Percentiles rank a stretch among this genome's conserved stretches.
phyloP scores from a whole-genome alignment of 2,329 filamentous ascomycete species.

The Penicillium concentricum region DNA sequence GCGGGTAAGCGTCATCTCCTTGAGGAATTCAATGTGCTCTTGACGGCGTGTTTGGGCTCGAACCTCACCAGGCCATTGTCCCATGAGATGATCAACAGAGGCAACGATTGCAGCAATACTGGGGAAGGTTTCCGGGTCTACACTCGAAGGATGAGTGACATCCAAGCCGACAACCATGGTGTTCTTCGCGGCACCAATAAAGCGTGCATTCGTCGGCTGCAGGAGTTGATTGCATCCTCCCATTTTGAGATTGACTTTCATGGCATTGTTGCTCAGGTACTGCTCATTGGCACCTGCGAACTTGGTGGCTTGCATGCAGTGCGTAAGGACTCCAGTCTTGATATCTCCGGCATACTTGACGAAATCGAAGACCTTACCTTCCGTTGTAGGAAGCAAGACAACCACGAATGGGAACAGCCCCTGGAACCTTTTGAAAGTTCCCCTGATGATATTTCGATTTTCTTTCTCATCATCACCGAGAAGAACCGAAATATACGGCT shows the following conservation, averaged over 20 bases:
- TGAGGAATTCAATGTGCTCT: slow-evolving; percentile 68
- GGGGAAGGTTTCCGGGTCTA: slow-evolving; percentile 57
- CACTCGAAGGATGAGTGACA: slow-evolving; percentile 78
- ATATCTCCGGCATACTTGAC: slow-evolving; percentile 68
- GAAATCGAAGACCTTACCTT: slow-evolving; percentile 56
- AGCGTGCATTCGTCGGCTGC: slow-evolving; percentile 47
- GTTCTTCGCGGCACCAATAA: slow-evolving; percentile 62
- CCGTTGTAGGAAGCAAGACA: slow-evolving; percentile 51
- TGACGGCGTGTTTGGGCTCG: slow-evolving; percentile 51
- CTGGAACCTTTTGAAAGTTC: neutral
- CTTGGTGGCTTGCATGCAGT: slow-evolving; percentile 58
- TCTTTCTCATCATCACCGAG: neutral
- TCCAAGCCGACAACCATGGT: slow-evolving; percentile 83
- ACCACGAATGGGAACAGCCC: neutral
- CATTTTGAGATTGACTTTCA: slow-evolving; percentile 79
- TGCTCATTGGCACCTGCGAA: slow-evolving; percentile 40
- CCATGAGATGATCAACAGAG: slow-evolving; percentile 65
- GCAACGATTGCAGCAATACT: slow-evolving; percentile 79
- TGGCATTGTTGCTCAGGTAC: slow-evolving; percentile 65
- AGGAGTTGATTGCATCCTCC: slow-evolving; percentile 72
- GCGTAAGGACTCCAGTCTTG: slow-evolving; percentile 62
- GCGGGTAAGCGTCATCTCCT: slow-evolving; percentile 60
- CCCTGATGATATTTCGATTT: neutral
- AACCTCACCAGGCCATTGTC: slow-evolving; percentile 71
- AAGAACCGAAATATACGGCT: neutral